Percentiles rank a stretch among this genome's conserved stretches.
These are phyloP conservation scores for Neurospora intermedia DNA, from an alignment of 495 filamentous ascomycete species.

Conservation along the genomic window DNA sequence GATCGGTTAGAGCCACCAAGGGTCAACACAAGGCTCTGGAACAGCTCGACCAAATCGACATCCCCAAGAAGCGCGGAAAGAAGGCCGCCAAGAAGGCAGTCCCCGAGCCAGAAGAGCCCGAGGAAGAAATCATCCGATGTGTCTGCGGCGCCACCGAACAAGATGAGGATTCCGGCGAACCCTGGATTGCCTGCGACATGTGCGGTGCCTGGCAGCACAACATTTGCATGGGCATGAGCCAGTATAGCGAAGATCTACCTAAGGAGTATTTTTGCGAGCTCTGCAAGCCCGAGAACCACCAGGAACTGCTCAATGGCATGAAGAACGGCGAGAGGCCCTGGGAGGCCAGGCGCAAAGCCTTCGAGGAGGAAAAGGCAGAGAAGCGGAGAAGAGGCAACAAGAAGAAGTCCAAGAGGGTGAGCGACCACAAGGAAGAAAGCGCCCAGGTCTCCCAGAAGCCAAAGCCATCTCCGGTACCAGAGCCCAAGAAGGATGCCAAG, in stretches of 20 bases:
- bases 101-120: slow-evolving; percentile 52
- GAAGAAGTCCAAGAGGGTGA: slow-evolving; percentile 34
- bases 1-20: slow-evolving; percentile 90
- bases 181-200: slow-evolving; percentile 83
- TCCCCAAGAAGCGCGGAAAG: slow-evolving; percentile 47
- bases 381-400: slow-evolving; percentile 34
- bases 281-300: slow-evolving; percentile 76
- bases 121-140: slow-evolving; percentile 68
- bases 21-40: slow-evolving; percentile 87
- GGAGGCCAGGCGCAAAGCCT: slow-evolving; percentile 55
- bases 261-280: slow-evolving; percentile 81
- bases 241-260: slow-evolving; percentile 62
- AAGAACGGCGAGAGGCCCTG: slow-evolving; percentile 72
- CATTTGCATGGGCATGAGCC: slow-evolving; percentile 79
- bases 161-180: slow-evolving; percentile 68
- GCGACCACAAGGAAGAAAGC: slow-evolving; percentile 37
- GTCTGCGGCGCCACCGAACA: slow-evolving; percentile 84
- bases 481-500: slow-evolving; percentile 27
- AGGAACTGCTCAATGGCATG: slow-evolving; percentile 60
- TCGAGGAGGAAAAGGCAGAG: slow-evolving; percentile 29
- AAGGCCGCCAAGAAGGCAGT: slow-evolving; percentile 44
- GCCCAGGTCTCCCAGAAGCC: slow-evolving; percentile 26
- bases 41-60: slow-evolving; percentile 55
- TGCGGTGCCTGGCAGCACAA: slow-evolving; percentile 96
- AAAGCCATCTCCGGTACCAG: slow-evolving; percentile 17